Evolutionary conservation across 495 filamentous ascomycete species (phyloP), one percentile per base, ranked within the genome.

Genomic region (Talaromyces adpressus): DNA sequence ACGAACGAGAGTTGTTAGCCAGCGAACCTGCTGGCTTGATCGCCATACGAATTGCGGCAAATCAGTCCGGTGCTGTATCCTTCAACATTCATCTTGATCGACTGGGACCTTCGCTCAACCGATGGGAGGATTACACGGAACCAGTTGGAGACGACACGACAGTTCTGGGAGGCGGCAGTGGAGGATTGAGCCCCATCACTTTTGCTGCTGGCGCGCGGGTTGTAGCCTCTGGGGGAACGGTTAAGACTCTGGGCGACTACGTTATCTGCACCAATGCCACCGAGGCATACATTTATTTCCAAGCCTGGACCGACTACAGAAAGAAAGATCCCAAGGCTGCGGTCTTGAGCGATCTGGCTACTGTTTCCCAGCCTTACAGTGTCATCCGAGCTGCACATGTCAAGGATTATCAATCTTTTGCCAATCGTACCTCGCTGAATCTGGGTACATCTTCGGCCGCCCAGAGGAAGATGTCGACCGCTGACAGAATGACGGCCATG

Each of bases 21-120:
- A 79, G 76, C 54, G 61, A 73, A 47, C 77, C 74, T 1, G 70
- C 67, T 18, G 69, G 68, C 16, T 72, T 79, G 3, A 52, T 79
- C n/a, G 75, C 71, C 9, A 65, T 75, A 11, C 63, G 75, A 11
- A 63, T 79, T n/a, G 65, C 69, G 18, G 67, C 74, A n/a, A 69
- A 64, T 32, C 34, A 66, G 61, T 45, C 58, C 30, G 69, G 59
- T 11, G 36, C 36, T 7, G 36, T 41, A 16, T 41, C 36, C 16
- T 41, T 41, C 36, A 41, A 41, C 16, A 41, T 41, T 16, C 36
- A 41, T 41, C 36, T 41, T 41, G 36, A 41, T 41, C 36, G 36
- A 41, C 16, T 16, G 36, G 36, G 7, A 41, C 7, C 7, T 7
- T 41, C 36, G 16, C 36, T 41, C 36, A 41, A 41, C 16, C 36